A percentile compares a stretch with the other conserved stretches of the same genome.
Conservation (phyloP, 2,329 filamentous ascomycete genomes). For the Thyridium curvatum region DNA sequence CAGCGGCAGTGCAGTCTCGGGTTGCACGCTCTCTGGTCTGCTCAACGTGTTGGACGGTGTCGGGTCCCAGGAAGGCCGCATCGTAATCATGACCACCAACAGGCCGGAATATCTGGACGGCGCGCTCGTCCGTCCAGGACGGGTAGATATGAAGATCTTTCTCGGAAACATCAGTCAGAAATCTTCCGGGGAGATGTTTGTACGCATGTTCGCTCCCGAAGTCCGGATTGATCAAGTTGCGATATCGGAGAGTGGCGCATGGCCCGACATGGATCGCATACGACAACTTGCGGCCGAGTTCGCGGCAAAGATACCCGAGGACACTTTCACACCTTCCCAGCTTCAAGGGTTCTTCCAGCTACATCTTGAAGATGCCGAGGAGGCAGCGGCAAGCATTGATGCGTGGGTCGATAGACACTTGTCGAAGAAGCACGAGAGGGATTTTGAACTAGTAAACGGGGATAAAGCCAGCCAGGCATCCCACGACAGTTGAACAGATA, state of each 20-base stretch:
- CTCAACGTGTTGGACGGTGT: slow-evolving; percentile 65
- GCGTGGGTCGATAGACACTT: too few species aligned
- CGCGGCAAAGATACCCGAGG: slow-evolving; percentile 20
- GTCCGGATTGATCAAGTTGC: slow-evolving; percentile 1
- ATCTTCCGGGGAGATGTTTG: slow-evolving; percentile 26
- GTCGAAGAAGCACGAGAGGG: too few species aligned
- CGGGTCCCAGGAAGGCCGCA: slow-evolving; percentile 58
- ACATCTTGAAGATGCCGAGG: slow-evolving; percentile 20
- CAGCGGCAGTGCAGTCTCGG: slow-evolving; percentile 7
- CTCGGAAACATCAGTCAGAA: slow-evolving; percentile 37
- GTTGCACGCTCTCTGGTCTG: slow-evolving; percentile 49
- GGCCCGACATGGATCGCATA: too few species aligned
- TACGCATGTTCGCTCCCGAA: slow-evolving; percentile 25
- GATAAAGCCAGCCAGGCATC: too few species aligned
- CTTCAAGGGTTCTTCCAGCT: slow-evolving; percentile 27
- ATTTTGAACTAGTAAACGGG: too few species aligned
- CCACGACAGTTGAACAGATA: too few species aligned
- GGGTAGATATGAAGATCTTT: slow-evolving; percentile 53
- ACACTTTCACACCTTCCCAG: slow-evolving; percentile 26
- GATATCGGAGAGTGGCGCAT: too few species aligned
- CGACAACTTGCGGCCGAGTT: slow-evolving; percentile 18
- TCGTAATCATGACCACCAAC: slow-evolving; percentile 69
- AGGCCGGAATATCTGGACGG: slow-evolving; percentile 54
- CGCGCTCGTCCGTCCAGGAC: slow-evolving; percentile 55
- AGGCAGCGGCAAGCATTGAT: slow-evolving; percentile 15